Evolutionary conservation across 768 basidiomycete species (phyloP).

Genomic region (Kwoniella newhampshirensis): DNA sequence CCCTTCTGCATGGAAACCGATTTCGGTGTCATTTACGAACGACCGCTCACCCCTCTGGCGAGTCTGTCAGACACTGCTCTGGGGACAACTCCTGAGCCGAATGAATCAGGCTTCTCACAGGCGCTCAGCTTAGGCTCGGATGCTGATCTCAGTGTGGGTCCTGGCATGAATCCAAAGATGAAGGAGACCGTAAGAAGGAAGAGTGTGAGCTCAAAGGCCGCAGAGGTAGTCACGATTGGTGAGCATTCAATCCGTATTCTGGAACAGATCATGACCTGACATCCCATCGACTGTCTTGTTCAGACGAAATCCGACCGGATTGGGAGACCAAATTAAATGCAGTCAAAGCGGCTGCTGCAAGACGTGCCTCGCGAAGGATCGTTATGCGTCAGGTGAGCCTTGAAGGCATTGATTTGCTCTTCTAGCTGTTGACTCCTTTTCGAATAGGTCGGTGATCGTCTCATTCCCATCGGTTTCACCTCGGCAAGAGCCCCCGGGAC

Average conservation of each 20-base stretch:
- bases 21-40: slow-evolving; percentile 86
- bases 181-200: slow-evolving; percentile 61
- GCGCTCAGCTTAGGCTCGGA: slow-evolving; percentile 35
- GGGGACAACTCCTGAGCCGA: slow-evolving; percentile 32
- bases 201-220: slow-evolving; percentile 79
- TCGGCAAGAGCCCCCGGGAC: slow-evolving; percentile 60
- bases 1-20: slow-evolving; percentile 98
- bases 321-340: slow-evolving; percentile 96
- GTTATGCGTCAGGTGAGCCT: slow-evolving; percentile 78
- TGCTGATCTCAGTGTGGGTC: slow-evolving; percentile 35
- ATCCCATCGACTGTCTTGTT: not conserved
- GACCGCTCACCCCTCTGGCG: slow-evolving; percentile 52
- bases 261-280: not conserved
- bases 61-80: slow-evolving; percentile 26
- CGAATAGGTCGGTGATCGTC: slow-evolving; percentile 76
- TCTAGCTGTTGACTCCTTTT: not conserved
- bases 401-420: not conserved
- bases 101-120: slow-evolving; percentile 32
- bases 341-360: slow-evolving; percentile 90
- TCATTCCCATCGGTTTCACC: slow-evolving; percentile 94
- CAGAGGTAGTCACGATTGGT: slow-evolving; percentile 91
- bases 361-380: slow-evolving; percentile 91
- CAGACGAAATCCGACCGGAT: slow-evolving; percentile 95
- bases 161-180: slow-evolving; percentile 43
- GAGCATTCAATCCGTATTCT: slow-evolving; percentile 37